Evolutionary conservation across 495 filamentous ascomycete species (phyloP), one percentile per base, ranked within the genome.

Genomic region (Neurospora sp.): DNA sequence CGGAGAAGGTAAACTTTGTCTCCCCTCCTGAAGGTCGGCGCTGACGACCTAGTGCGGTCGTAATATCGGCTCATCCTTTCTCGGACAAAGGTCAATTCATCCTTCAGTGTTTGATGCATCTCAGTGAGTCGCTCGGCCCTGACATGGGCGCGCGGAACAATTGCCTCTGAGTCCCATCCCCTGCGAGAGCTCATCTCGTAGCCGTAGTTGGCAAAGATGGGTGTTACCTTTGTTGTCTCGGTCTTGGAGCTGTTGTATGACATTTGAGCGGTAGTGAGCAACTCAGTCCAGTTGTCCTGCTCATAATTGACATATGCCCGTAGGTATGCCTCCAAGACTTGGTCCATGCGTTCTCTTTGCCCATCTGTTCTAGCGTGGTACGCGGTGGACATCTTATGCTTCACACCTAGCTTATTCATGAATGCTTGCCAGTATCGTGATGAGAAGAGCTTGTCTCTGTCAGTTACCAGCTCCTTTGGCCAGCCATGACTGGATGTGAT

Each of bases 1-100:
- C 69, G 73, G 70, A 76, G 45, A 17, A 83, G 77, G 34, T 80
- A 81, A 62, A 83, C 76, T 76, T 79, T 78, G 76, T 78, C 73
- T 74, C 74, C 74, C 73, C 72, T 71, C 74, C 78, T 78, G 43
- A 79, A 75, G 62, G 71, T 74, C 71, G 48, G 72, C 73, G 71
- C 74, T 59, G 78, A 75, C 38, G 73, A 48, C 70, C 66, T 74
- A 69, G 43, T 17, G 73, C 75, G 72, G 54, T 78, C 69, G 71
- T 73, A 73, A 13, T 80, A 80, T 42, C 17, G 71, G 5, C 59
- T 77, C 71, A 74, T 71, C 10, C 36, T 11, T 71, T 62, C 6
- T 37, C 37, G 0, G 37, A 37, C 8, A 9, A 37, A 1, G 7
- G 37, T 37, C 1, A 37, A 37, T 9, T 79, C 70, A 73, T 31